phyloP scores from a whole-genome alignment of 805 yeast species.

The Starmerella powellii region DNA sequence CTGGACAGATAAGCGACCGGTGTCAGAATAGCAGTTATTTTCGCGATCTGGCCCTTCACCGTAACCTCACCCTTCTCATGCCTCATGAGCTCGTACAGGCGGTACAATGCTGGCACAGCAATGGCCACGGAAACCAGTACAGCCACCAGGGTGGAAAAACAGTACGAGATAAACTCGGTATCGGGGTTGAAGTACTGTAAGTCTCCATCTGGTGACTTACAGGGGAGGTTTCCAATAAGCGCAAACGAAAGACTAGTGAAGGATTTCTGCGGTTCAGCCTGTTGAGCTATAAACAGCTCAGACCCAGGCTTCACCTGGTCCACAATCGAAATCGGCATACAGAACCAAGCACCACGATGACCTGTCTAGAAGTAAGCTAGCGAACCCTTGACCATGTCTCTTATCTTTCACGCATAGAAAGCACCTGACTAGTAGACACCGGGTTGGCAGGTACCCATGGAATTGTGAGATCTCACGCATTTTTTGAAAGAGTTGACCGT shows the following conservation, averaged over 20 bases:
- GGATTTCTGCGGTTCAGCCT: neutral
- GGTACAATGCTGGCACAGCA: slow-evolving; percentile 14
- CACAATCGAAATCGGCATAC: neutral
- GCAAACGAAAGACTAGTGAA: slow-evolving; percentile 3
- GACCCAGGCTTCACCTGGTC: neutral
- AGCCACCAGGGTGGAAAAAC: slow-evolving; percentile 17
- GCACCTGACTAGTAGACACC: too few species aligned
- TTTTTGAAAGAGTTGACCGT: too few species aligned
- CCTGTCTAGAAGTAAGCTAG: too few species aligned
- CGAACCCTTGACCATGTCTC: too few species aligned
- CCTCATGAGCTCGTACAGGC: slow-evolving; percentile 8
- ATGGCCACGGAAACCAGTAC: slow-evolving; percentile 8
- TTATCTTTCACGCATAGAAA: too few species aligned
- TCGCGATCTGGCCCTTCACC: slow-evolving; percentile 16
- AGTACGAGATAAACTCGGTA: slow-evolving; percentile 21
- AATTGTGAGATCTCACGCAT: too few species aligned
- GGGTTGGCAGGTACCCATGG: too few species aligned
- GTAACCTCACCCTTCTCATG: slow-evolving; percentile 17
- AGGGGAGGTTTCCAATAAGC: slow-evolving; percentile 9
- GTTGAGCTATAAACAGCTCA: neutral
- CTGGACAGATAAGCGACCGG: slow-evolving; percentile 13
- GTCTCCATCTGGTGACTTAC: slow-evolving; percentile 5
- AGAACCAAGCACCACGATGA: too few species aligned
- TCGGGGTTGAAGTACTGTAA: slow-evolving; percentile 18
- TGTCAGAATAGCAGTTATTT: slow-evolving; percentile 12